phyloP scores from a whole-genome alignment of 805 yeast genomes.

The Saccharomycopsis schoenii region DNA sequence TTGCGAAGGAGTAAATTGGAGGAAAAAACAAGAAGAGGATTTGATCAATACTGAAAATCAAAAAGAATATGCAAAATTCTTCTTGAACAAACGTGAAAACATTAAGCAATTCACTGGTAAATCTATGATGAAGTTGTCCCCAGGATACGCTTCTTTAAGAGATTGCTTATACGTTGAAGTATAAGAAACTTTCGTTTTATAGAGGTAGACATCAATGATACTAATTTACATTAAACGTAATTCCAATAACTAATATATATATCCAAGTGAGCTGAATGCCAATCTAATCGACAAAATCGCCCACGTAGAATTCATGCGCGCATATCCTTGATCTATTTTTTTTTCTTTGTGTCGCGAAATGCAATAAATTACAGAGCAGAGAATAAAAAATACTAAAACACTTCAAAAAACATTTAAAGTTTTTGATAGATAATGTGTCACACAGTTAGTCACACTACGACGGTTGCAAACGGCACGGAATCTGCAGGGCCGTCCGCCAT shows the following conservation, averaged over 20 bases:
- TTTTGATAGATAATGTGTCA: constrained; percentile 1
- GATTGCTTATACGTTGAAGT: neutral
- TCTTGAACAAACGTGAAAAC: neutral
- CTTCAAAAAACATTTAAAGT: neutral
- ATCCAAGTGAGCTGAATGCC: no score
- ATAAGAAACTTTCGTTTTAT: neutral
- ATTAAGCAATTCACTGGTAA: neutral
- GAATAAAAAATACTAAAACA: neutral
- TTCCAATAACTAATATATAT: no score
- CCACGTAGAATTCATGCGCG: no score
- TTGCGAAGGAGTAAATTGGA: no score
- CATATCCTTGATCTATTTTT: no score
- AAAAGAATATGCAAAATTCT: neutral
- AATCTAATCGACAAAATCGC: no score
- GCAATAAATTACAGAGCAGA: no score
- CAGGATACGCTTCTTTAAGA: constrained; percentile 10
- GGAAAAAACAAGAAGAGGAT: neutral
- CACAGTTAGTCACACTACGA: constrained; percentile 1
- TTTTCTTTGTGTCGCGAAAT: no score
- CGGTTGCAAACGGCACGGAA: constrained; percentile 1
- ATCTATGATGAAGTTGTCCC: constrained; percentile 12
- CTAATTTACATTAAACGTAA: no score
- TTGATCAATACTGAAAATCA: neutral
- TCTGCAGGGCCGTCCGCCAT: neutral
- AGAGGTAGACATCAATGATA: no score